Evolutionary conservation across 75 land plant species (phyloP), one percentile per base, ranked within the genome.

Genomic region (Chamaecyparis obtusa): DNA sequence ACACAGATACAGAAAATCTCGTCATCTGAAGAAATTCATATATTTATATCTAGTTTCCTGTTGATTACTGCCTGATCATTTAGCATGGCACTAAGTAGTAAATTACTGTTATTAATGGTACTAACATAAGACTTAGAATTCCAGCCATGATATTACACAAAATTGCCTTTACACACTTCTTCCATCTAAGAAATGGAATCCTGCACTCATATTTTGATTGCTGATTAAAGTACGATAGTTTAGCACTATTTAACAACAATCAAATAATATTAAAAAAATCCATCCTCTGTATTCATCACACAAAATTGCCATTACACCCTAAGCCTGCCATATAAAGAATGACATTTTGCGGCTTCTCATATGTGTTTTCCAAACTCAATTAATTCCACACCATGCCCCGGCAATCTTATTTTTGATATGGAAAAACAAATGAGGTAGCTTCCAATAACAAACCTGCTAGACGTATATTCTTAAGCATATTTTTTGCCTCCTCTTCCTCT

Each of bases 391-490:
- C 81, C 48, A 27, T 81, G 15, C 14, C 32, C 13, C 10, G n/a
- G 30, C 10, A 81, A 78, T 78, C 44, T 41, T 41, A 27, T 24
- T 81, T 46, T 46, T 81, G 10, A 44, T 13, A 85, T 56, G 76
- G 77, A 85, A 84, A 60, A 27, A 56, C 56, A 21, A 32, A 30
- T 71, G 56, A 60, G 43, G 39, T 56, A 32, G 16, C 35, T 33
- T 8, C 80, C 1, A 21, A 41, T 44, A 72, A 44, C 74, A 41
- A 71, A 96, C 99, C 99, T 95, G 97, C 97, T 85, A 94, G 83
- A 35, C 93, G 91, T 88, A 98, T 92, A 87, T 94, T 96, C 67
- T 87, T 90, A 83, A 98, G 95, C 88, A 96, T 93, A 30, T 88
- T 87, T 67, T 86, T 93, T 10, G 96, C 93, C 75, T 95, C 95